phyloP scores from a whole-genome alignment of 1,139 yeast genomes.

The Ashbya aceris region DNA sequence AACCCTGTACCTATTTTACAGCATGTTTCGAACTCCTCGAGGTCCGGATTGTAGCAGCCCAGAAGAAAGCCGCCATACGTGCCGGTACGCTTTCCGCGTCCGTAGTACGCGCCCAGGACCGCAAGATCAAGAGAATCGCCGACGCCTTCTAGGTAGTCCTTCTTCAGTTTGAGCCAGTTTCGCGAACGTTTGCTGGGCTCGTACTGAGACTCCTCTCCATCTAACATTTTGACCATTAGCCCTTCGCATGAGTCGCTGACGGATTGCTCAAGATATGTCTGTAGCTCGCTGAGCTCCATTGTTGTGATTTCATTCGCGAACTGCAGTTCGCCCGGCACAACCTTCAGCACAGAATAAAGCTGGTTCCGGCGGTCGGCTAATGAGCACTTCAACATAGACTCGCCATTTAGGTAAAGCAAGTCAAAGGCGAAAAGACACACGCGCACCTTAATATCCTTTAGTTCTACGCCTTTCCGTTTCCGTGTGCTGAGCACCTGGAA shows the following conservation, averaged over 20 bases:
- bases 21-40: slow-evolving; percentile 88
- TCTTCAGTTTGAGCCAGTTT: slow-evolving; percentile 91
- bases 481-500: slow-evolving; percentile 89
- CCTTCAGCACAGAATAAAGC: slow-evolving; percentile 46
- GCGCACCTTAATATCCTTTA: slow-evolving; percentile 77
- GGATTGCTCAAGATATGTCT: slow-evolving; percentile 78
- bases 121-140: slow-evolving; percentile 94
- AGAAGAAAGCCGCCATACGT: slow-evolving; percentile 88
- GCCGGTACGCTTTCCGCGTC: slow-evolving; percentile 92
- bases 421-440: slow-evolving; percentile 93
- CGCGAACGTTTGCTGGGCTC: slow-evolving; percentile 93
- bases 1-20: slow-evolving; percentile 98
- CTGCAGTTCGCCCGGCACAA: slow-evolving; percentile 68
- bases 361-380: slow-evolving; percentile 60
- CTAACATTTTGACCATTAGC: slow-evolving; percentile 83
- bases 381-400: slow-evolving; percentile 58
- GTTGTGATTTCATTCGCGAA: slow-evolving; percentile 74
- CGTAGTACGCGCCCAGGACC: slow-evolving; percentile 89
- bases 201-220: slow-evolving; percentile 72
- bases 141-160: slow-evolving; percentile 86
- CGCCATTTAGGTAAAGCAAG: slow-evolving; percentile 61
- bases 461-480: slow-evolving; percentile 85
- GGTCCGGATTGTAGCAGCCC: slow-evolving; percentile 81
- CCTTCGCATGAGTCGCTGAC: slow-evolving; percentile 93
- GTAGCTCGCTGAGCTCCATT: slow-evolving; percentile 68